These are phyloP conservation scores for Cladosporium cucumerinum DNA, from an alignment of 2,329 filamentous ascomycete genomes.

Conservation along the genomic window DNA sequence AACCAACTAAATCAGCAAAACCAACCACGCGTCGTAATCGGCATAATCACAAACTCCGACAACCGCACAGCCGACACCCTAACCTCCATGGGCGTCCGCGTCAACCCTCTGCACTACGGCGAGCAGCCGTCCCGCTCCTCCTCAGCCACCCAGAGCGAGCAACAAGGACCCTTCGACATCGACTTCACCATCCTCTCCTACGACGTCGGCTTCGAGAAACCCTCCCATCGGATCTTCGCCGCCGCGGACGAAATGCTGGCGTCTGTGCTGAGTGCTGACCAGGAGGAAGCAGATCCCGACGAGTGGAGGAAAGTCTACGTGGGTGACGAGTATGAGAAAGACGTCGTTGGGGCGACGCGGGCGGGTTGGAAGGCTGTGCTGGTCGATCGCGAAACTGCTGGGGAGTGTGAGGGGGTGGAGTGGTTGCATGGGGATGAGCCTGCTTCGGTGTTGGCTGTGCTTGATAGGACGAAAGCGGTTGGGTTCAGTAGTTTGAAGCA, in stretches of 20 bases:
- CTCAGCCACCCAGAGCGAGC: not conserved
- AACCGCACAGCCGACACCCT: constrained; percentile 56
- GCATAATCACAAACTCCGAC: constrained; percentile 63
- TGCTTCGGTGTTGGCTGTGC: constrained; percentile 20
- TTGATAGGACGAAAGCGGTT: constrained; percentile 22
- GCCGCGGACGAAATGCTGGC: constrained; percentile 49
- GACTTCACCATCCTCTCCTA: constrained; percentile 62
- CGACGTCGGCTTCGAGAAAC: constrained; percentile 60
- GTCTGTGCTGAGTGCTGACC: constrained; percentile 34
- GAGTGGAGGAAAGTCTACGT: constrained; percentile 48
- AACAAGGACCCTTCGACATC: constrained; percentile 37
- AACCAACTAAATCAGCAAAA: constrained; percentile 14
- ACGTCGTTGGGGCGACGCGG: constrained; percentile 46
- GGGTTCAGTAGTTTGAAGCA: constrained; percentile 26
- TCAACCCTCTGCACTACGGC: constrained; percentile 40
- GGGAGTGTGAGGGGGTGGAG: constrained; percentile 18
- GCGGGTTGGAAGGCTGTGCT: constrained; percentile 50
- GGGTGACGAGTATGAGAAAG: constrained; percentile 53
- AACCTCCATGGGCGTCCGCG: constrained; percentile 50
- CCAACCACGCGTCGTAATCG: constrained; percentile 42
- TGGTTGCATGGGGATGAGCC: constrained; percentile 22
- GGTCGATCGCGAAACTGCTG: constrained; percentile 36
- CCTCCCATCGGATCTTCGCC: constrained; percentile 54
- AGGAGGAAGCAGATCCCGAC: constrained; percentile 11
- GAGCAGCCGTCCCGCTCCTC: not conserved